These are phyloP conservation scores for Xylaria digitata DNA, from an alignment of 2,329 filamentous ascomycete genomes.

Conservation along the genomic window DNA sequence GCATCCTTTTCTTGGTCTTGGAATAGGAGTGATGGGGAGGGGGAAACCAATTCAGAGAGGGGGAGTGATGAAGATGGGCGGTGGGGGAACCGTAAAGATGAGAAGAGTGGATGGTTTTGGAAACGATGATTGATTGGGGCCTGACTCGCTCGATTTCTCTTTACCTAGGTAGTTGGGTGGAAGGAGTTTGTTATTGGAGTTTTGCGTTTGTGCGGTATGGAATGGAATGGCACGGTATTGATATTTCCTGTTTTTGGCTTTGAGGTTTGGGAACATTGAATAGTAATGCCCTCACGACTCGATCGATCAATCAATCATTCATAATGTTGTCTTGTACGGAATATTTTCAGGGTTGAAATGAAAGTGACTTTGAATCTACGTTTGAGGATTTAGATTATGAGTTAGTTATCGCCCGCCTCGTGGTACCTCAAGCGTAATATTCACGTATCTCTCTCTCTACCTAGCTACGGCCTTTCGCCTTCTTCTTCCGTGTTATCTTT, in stretches of 20 bases:
- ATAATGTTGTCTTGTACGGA: background rate
- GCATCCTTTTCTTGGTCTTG: conserved; percentile 36
- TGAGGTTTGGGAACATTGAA: background rate
- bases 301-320: no score
- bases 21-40: background rate
- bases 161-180: no score
- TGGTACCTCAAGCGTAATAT: background rate
- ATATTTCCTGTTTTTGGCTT: background rate
- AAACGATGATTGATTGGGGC: conserved; percentile 21
- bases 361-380: background rate
- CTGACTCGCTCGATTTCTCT: background rate
- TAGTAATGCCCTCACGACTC: conserved; percentile 8
- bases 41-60: background rate
- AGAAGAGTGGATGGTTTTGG: conserved; percentile 43
- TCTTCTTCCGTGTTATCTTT: conserved; percentile 80
- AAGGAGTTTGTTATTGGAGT: background rate
- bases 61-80: background rate
- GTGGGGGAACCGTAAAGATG: conserved; percentile 1
- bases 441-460: background rate
- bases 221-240: background rate
- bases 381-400: background rate
- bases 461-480: conserved; percentile 56
- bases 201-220: background rate
- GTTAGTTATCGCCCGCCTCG: background rate
- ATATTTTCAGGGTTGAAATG: background rate